Evolutionary conservation across 176 grass and related monocot species (phyloP).

Genomic region (Stipa capillata): DNA sequence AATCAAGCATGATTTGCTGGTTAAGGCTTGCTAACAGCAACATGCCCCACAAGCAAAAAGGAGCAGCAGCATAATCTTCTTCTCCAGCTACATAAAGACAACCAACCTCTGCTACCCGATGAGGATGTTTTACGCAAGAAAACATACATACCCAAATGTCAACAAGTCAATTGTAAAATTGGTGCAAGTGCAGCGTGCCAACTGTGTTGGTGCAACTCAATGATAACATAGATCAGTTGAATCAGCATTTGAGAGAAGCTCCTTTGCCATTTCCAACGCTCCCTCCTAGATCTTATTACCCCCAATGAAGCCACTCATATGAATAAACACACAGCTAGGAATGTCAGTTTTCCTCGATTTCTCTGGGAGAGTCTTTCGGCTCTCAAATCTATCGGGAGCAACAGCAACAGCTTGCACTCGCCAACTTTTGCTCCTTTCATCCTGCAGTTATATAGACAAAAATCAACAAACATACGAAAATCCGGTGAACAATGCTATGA

Average conservation of each 20-base stretch:
- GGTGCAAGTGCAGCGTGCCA: background rate
- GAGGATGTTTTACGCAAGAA: background rate
- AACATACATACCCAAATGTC: background rate
- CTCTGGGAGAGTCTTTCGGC: constrained; percentile 67
- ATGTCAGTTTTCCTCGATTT: constrained; percentile 60
- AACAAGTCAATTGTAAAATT: background rate
- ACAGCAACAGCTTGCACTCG: constrained; percentile 81
- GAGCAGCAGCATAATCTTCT: background rate
- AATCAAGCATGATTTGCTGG: background rate
- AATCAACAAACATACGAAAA: background rate
- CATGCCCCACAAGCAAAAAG: too few species aligned
- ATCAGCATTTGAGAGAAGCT: constrained; percentile 69
- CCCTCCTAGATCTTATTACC: constrained; percentile 84
- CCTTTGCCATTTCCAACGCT: constrained; percentile 74
- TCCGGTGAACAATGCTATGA: background rate
- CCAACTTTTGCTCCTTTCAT: constrained; percentile 83
- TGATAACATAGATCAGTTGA: background rate
- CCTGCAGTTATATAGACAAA: constrained; percentile 30
- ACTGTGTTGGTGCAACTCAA: background rate
- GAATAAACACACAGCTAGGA: constrained; percentile 73
- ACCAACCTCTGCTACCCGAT: background rate
- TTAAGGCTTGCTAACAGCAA: too few species aligned
- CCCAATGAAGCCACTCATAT: constrained; percentile 94
- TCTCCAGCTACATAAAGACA: background rate
- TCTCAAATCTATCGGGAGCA: constrained; percentile 80